Percentiles rank a stretch among this genome's conserved stretches.
These are phyloP conservation scores for Eimeria zaria DNA, from an alignment of 169 alveolate genomes.

Conservation along the genomic window DNA sequence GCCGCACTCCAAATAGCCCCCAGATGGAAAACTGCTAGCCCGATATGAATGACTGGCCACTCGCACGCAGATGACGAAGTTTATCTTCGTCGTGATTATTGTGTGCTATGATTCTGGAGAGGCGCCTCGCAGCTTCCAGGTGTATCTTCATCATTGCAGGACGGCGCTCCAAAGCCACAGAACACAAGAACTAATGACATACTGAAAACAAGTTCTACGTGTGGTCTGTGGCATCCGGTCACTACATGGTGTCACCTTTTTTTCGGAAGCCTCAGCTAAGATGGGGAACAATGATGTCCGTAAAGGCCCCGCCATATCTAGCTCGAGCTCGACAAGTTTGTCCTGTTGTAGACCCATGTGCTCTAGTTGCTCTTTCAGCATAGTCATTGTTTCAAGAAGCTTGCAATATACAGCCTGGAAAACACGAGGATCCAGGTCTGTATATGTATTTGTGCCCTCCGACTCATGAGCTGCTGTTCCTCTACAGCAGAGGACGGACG, in stretches of 20 bases:
- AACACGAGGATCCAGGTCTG: conserved; percentile 80
- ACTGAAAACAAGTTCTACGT: not conserved
- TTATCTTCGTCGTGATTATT: not conserved
- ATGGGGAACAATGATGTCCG: conserved; percentile 14
- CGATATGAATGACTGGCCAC: not conserved
- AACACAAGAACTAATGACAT: not conserved
- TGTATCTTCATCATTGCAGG: not conserved
- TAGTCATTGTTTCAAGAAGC: conserved; percentile 58
- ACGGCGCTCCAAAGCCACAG: not conserved
- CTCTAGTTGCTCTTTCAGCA: not conserved
- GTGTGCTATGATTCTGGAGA: not conserved
- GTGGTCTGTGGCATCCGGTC: not conserved
- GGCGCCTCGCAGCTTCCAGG: not conserved
- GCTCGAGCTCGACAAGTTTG: conserved; percentile 27
- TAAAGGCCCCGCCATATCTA: conserved; percentile 51
- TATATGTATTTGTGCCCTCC: not conserved
- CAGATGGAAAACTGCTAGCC: not conserved
- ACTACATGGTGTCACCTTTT: conserved; percentile 15
- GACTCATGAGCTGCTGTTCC: conserved; percentile 14
- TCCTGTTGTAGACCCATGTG: conserved; percentile 43
- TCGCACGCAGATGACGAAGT: not conserved
- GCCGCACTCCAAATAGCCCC: not conserved
- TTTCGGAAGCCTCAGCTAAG: conserved; percentile 53
- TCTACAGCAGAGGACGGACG: conserved; percentile 45
- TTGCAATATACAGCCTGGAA: conserved; percentile 76